These are phyloP conservation scores for Globisporangium middletonii DNA, from an alignment of 352 stramenopile genomes.

Conservation along the genomic window DNA sequence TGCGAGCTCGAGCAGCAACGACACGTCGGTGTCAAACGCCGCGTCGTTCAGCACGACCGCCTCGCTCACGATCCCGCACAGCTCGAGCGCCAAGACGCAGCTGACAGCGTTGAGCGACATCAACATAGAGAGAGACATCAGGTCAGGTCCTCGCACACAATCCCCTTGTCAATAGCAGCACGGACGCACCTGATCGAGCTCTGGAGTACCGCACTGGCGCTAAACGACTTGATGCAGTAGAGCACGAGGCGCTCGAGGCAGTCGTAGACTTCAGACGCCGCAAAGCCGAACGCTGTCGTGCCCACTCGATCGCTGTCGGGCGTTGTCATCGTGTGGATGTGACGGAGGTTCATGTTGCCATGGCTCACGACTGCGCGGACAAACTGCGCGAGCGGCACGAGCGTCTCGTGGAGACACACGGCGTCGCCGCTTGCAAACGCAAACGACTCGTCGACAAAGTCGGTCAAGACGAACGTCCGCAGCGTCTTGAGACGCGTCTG, in stretches of 20 bases:
- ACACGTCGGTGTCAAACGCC: background rate
- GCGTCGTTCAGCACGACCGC: constrained; percentile 15
- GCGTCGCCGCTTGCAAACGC: constrained; percentile 18
- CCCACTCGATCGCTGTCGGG: too few species aligned
- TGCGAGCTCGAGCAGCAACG: constrained; percentile 13
- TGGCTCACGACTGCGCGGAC: constrained; percentile 62
- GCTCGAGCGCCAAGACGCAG: constrained; percentile 63
- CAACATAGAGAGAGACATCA: constrained; percentile 15
- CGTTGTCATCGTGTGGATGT: background rate
- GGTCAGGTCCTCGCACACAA: constrained; percentile 8
- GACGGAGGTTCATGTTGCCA: constrained; percentile 35
- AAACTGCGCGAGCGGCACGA: constrained; percentile 65
- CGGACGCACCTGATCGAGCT: constrained; percentile 12
- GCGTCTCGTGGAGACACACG: constrained; percentile 42
- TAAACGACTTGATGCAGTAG: constrained; percentile 13
- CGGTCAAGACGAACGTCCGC: constrained; percentile 48
- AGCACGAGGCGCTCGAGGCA: constrained; percentile 9
- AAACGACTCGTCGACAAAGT: constrained; percentile 53
- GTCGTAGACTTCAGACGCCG: constrained; percentile 4
- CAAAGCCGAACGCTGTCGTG: constrained; percentile 21
- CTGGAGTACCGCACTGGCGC: constrained; percentile 4
- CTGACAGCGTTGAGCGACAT: constrained; percentile 19
- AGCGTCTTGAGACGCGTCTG: constrained; percentile 25
- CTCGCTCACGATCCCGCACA: constrained; percentile 56
- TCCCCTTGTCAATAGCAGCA: background rate